These are phyloP conservation scores for Schoenoplectus tabernaemontani DNA, from an alignment of 202 grass and related monocot genomes.

Conservation along the genomic window DNA sequence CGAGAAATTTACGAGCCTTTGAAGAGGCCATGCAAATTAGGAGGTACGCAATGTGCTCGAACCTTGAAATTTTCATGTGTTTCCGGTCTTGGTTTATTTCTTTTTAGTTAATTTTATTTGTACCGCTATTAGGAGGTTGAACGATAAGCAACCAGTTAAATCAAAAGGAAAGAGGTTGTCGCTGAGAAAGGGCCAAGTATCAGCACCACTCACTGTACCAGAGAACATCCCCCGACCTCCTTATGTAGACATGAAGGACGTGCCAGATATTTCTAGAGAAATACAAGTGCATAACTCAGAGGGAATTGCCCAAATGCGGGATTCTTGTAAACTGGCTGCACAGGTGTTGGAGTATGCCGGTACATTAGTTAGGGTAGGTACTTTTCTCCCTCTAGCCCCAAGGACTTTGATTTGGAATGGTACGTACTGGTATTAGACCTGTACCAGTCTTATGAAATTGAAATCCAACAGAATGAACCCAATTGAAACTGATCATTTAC, in stretches of 20 bases:
- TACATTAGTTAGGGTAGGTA: slow-evolving; percentile 74
- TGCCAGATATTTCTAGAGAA: slow-evolving; percentile 61
- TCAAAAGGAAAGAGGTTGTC: slow-evolving; percentile 49
- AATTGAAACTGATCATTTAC: background rate
- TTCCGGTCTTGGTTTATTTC: background rate
- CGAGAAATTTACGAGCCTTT: slow-evolving; percentile 47
- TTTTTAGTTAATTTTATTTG: slow-evolving; percentile 10
- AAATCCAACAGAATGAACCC: background rate
- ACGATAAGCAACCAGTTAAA: slow-evolving; percentile 27
- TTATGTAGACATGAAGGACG: slow-evolving; percentile 45
- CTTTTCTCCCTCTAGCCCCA: background rate
- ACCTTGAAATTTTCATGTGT: background rate
- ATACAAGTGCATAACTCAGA: slow-evolving; percentile 65
- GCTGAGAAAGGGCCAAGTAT: slow-evolving; percentile 55
- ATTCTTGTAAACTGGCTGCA: slow-evolving; percentile 70
- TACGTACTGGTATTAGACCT: background rate
- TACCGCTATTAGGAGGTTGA: slow-evolving; percentile 37
- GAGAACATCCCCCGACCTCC: slow-evolving; percentile 57
- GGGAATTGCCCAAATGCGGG: slow-evolving; percentile 66
- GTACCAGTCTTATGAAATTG: background rate
- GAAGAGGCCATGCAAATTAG: slow-evolving; percentile 37
- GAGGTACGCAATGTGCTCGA: slow-evolving; percentile 29
- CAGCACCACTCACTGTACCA: slow-evolving; percentile 57
- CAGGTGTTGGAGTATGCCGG: slow-evolving; percentile 75
- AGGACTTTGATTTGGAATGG: slow-evolving; percentile 10